A percentile compares a stretch with the other conserved stretches of the same genome.
Conservation (phyloP, 495 filamentous ascomycete genomes). For the Saxophila tyrrhenica region DNA sequence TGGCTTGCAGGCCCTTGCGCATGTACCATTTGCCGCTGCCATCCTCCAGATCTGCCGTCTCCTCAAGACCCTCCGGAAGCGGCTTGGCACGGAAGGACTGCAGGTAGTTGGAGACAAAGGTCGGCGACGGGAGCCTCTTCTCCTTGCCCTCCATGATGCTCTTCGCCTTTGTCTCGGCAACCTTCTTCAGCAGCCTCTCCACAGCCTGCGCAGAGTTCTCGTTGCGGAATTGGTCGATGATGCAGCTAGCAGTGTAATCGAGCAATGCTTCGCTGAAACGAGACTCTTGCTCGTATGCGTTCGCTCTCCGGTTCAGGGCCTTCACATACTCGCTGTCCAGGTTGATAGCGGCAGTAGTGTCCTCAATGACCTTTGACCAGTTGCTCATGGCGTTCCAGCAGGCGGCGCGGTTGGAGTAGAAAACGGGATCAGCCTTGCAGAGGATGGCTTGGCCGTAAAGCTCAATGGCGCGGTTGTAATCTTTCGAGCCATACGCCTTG, state of each 20-base stretch:
- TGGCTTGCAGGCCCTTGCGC: constrained; percentile 64
- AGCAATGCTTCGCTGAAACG: constrained; percentile 89
- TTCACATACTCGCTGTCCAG: constrained; percentile 95
- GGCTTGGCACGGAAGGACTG: constrained; percentile 84
- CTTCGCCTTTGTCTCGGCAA: constrained; percentile 85
- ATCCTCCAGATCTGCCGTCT: constrained; percentile 61
- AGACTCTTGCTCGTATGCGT: constrained; percentile 85
- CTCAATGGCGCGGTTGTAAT: constrained; percentile 82
- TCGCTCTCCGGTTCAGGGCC: constrained; percentile 88
- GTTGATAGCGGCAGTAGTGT: constrained; percentile 85
- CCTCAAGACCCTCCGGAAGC: constrained; percentile 72
- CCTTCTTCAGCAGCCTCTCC: constrained; percentile 90
- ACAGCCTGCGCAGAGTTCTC: constrained; percentile 77
- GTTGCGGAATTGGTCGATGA: constrained; percentile 92
- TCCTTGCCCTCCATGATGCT: constrained; percentile 66
- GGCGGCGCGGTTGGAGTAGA: constrained; percentile 95
- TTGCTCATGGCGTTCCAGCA: constrained; percentile 87
- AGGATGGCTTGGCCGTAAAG: constrained; percentile 91
- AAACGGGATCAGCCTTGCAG: constrained; percentile 94
- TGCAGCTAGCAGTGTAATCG: constrained; percentile 97
- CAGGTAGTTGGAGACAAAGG: constrained; percentile 95
- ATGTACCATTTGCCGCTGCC: constrained; percentile 75
- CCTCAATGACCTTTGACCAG: constrained; percentile 95
- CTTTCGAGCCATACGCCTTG: constrained; percentile 86
- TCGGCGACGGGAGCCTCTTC: constrained; percentile 81